These are phyloP conservation scores for Amaranthus hypochondriacus DNA, from an alignment of 148 eudicot genomes.

Conservation along the genomic window DNA sequence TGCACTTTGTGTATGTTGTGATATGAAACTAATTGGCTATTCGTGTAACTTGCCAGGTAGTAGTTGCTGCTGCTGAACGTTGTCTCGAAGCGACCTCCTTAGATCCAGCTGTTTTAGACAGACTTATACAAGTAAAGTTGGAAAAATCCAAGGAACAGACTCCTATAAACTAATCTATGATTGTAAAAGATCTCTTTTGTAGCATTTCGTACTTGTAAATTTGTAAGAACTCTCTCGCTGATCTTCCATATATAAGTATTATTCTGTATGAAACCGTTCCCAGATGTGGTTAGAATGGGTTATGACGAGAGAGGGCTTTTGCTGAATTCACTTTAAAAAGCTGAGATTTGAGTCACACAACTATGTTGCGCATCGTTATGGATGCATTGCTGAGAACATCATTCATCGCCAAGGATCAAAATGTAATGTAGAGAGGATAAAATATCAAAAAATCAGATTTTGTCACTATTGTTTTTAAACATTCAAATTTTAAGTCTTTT, in stretches of 20 bases:
- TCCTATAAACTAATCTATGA: constrained; percentile 22
- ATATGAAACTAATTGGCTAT: not conserved
- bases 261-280: not conserved
- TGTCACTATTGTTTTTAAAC: not conserved
- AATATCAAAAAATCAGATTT: not conserved
- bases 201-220: not conserved
- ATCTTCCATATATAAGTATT: not conserved
- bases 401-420: not conserved
- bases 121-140: constrained; percentile 79
- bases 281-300: too few relatives aligned
- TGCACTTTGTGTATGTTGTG: not conserved
- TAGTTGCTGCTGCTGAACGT: constrained; percentile 81
- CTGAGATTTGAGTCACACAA: not conserved
- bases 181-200: not conserved
- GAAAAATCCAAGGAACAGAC: constrained; percentile 54
- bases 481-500: not conserved
- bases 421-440: not conserved
- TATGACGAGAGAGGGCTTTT: not conserved
- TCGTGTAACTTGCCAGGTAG: constrained; percentile 47
- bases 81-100: constrained; percentile 81
- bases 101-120: constrained; percentile 83
- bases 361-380: not conserved
- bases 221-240: not conserved
- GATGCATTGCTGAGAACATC: not conserved
- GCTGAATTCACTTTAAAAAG: not conserved